phyloP scores from a whole-genome alignment of 768 basidiomycete species.

The Lactarius tabidus region DNA sequence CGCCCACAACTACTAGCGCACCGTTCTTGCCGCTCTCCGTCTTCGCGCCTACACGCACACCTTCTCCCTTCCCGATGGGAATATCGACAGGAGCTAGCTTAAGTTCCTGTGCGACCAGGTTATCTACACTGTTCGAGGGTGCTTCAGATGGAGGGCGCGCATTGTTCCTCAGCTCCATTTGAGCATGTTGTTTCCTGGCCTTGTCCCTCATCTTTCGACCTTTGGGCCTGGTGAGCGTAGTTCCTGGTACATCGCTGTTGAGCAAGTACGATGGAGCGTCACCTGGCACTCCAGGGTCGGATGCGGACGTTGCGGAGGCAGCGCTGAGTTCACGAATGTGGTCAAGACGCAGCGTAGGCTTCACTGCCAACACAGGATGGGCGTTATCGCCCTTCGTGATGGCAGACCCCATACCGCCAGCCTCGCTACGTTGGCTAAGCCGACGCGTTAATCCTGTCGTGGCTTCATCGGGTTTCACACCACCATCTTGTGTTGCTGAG shows the following conservation, averaged over 20 bases:
- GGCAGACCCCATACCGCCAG: background rate
- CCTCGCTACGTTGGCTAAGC: background rate
- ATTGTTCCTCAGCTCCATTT: slow-evolving; percentile 12
- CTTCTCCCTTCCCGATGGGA: slow-evolving; percentile 1
- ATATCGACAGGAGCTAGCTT: background rate
- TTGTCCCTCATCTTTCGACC: background rate
- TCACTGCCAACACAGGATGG: background rate
- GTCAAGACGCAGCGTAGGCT: background rate
- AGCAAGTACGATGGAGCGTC: background rate
- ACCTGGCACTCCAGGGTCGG: background rate
- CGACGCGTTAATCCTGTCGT: background rate
- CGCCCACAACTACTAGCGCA: background rate
- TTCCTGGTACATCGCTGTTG: too few relatives aligned
- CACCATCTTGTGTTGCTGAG: background rate
- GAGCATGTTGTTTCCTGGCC: background rate
- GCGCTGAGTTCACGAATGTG: background rate
- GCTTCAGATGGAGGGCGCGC: background rate
- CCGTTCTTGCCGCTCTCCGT: background rate
- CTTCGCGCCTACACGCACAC: slow-evolving; percentile 5
- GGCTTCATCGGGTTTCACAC: background rate
- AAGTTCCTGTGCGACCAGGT: slow-evolving; percentile 11
- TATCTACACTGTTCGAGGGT: slow-evolving; percentile 1
- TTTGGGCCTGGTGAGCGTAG: fast-evolving
- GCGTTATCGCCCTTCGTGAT: background rate
- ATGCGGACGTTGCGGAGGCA: background rate